Evolutionary conservation across 139 green algal species (phyloP).

Genomic region (Picochlorum sp.): DNA sequence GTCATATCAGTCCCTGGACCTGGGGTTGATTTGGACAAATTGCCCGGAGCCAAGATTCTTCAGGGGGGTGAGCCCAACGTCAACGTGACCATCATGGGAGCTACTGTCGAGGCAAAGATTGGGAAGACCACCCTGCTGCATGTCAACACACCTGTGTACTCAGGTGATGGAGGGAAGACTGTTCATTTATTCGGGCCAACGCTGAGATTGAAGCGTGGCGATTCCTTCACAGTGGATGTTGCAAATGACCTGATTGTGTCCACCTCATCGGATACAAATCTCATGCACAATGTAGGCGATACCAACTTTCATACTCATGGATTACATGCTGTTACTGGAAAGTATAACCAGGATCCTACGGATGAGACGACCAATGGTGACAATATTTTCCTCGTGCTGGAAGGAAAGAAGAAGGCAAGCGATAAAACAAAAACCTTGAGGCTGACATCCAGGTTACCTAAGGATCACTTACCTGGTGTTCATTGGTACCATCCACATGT

Average conservation of each 20-base stretch:
- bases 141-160: background rate
- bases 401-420: background rate
- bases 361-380: background rate
- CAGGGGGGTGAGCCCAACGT: background rate
- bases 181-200: background rate
- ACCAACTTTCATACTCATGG: slow-evolving; percentile 8
- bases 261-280: background rate
- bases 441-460: background rate
- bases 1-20: background rate
- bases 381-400: background rate
- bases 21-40: background rate
- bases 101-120: background rate
- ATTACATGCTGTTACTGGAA: background rate
- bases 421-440: background rate
- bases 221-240: background rate
- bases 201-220: background rate
- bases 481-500: slow-evolving; percentile 10
- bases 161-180: background rate
- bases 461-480: slow-evolving; percentile 1
- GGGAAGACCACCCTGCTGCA: background rate
- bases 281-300: background rate
- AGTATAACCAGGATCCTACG: background rate
- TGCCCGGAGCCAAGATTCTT: background rate
- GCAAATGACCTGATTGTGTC: background rate
- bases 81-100: background rate